A percentile compares a stretch with the other conserved stretches of the same genome.
Conservation (phyloP, 805 yeast genomes). For the Saccharomycopsis fodiens region DNA sequence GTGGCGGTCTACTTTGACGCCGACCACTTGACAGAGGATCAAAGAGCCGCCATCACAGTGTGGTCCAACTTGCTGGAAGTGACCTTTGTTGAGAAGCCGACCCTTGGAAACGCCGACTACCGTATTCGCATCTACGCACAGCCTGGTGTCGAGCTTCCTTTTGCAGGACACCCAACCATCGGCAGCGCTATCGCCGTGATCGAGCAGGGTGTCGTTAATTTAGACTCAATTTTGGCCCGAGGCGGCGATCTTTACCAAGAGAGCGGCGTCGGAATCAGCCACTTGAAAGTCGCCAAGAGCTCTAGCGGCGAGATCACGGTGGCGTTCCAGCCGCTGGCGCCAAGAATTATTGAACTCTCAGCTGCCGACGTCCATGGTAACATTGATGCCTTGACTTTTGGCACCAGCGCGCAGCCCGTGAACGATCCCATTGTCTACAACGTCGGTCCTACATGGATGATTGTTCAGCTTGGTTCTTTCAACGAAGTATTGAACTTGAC, state of each 20-base stretch:
- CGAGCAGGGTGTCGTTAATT: constrained; percentile 30
- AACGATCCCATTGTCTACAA: background rate
- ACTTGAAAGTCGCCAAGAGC: background rate
- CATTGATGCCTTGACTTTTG: background rate
- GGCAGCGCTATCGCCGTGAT: constrained; percentile 43
- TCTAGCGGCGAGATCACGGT: background rate
- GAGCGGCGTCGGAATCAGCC: background rate
- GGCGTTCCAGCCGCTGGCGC: background rate
- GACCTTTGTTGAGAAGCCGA: constrained; percentile 40
- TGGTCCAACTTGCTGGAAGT: constrained; percentile 61
- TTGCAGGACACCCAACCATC: constrained; percentile 60
- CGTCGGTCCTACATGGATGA: background rate
- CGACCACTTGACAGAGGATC: constrained; percentile 30
- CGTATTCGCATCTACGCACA: constrained; percentile 44
- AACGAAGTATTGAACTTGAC: background rate
- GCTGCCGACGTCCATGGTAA: background rate
- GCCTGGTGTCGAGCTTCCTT: constrained; percentile 37
- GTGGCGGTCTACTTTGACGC: constrained; percentile 46
- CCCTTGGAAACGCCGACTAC: constrained; percentile 36
- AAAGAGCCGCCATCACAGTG: constrained; percentile 33
- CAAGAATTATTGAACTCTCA: background rate
- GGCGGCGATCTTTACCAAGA: background rate
- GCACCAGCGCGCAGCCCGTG: background rate
- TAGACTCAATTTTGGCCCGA: constrained; percentile 9
- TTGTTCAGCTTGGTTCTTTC: background rate